Base-by-base conservation (phyloP, 768 basidiomycete species). In the Naganishia antarctica region DNA sequence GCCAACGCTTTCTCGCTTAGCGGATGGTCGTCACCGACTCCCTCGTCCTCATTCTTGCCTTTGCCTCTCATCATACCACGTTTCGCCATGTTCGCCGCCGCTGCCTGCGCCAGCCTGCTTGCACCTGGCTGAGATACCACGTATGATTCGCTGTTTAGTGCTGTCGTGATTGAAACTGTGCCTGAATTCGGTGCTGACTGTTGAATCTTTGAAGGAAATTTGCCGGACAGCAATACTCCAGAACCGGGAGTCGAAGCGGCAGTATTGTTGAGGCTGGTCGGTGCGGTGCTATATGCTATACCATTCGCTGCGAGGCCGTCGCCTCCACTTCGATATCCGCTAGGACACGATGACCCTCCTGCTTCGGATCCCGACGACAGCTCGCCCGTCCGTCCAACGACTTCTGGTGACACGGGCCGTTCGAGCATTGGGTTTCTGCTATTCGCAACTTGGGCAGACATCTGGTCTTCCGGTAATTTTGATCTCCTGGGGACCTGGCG, bases 1-100 rank as follows among this genome's bases (percentile, higher is more conserved):
- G 62, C 63, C 23, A 78, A 62, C 7, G 67, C 67, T 43, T 72
- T 73, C 29, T 75, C 75, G 57, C 72, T 72, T 44, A 78, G 65
- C 32, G 76, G 76, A 72, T 78, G 75, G 25, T 63, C 59, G 25
- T 60, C 59, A 5, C 43, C 59, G 34, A 40, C 34, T 6, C 23
- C 53, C 21, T 11, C 18, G 12, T 37, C 53, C 23, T 25, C 21
- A 25, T 57, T 57, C 7, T 21, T 25, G 9, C 34, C 53, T 16
- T 40, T 57, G 21, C 53, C 53, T 21, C 23, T 57, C 53, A 57
- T 57, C 53, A 57, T 37, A 21, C 53, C 53, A 16, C 53, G 32
- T 57, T 57, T 57, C 21, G 53, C 53, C 53, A 57, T 57, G 37
- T 57, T 57, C 23, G 53, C 53, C 32, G 34, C 53, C 11, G 53